phyloP scores from a whole-genome alignment of 2,329 filamentous ascomycete species.

The Macrophomina pseudophaseolina region DNA sequence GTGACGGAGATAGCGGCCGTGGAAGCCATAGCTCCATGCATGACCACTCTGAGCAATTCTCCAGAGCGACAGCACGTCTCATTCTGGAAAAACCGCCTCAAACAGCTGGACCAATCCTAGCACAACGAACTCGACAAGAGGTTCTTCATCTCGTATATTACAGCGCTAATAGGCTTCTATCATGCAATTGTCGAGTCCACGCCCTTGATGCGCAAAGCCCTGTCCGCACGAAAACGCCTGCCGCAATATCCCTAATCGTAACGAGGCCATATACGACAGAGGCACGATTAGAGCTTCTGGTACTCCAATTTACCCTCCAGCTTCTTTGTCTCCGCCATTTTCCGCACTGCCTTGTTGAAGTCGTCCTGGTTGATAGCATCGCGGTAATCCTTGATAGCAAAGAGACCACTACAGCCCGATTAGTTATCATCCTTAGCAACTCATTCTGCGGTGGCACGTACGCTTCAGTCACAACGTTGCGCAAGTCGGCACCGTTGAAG shows the following conservation, averaged over 20 bases:
- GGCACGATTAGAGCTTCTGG: slow-evolving; percentile 78
- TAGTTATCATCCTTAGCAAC: slow-evolving; percentile 29
- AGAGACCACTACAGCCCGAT: slow-evolving; percentile 72
- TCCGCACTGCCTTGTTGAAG: slow-evolving; percentile 98
- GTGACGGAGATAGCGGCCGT: no score
- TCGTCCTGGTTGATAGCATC: slow-evolving; percentile 97
- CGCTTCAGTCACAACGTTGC: slow-evolving; percentile 98
- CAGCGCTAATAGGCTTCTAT: slow-evolving; percentile 17
- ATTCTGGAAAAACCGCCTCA: not conserved
- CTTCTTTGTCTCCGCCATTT: slow-evolving; percentile 98
- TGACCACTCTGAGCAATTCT: no score
- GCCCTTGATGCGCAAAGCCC: slow-evolving; percentile 15
- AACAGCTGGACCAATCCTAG: not conserved
- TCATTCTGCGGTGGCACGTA: slow-evolving; percentile 60
- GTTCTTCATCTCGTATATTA: slow-evolving; percentile 9
- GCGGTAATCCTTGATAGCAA: slow-evolving; percentile 97
- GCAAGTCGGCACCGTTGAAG: slow-evolving; percentile 93
- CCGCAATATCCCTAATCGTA: slow-evolving; percentile 13
- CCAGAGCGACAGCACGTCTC: not conserved
- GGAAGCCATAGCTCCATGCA: no score
- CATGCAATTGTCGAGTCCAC: slow-evolving; percentile 23
- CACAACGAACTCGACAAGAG: not conserved
- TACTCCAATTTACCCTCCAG: slow-evolving; percentile 98
- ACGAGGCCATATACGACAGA: not conserved
- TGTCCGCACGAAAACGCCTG: slow-evolving; percentile 12